These are phyloP conservation scores for Scheffersomyces illinoinensis DNA, from an alignment of 1,139 yeast genomes.

Conservation along the genomic window DNA sequence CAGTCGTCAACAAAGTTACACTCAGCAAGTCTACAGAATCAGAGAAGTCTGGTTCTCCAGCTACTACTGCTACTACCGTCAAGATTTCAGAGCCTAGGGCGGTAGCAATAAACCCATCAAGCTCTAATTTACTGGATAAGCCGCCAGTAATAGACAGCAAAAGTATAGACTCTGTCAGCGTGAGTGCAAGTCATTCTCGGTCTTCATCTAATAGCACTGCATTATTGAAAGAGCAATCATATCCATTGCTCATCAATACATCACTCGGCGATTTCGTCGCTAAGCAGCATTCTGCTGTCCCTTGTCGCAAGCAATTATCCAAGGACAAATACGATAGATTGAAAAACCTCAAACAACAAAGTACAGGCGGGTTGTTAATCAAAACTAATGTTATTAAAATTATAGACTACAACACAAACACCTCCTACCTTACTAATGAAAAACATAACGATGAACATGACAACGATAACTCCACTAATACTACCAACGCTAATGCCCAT, in stretches of 20 bases:
- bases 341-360: background rate
- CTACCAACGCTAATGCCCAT: background rate
- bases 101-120: background rate
- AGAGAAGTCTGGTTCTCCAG: background rate
- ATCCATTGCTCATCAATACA: slow-evolving; percentile 8
- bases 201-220: background rate
- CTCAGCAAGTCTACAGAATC: background rate
- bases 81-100: background rate
- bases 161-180: background rate
- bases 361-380: slow-evolving; percentile 1
- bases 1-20: background rate
- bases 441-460: background rate
- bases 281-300: slow-evolving; percentile 1
- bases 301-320: slow-evolving; percentile 1
- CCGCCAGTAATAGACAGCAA: background rate
- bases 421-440: slow-evolving; percentile 5
- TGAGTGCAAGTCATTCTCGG: background rate
- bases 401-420: slow-evolving; percentile 20
- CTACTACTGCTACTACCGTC: background rate
- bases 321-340: slow-evolving; percentile 5
- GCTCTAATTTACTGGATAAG: background rate
- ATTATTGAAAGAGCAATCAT: background rate
- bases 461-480: background rate
- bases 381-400: slow-evolving; percentile 8
- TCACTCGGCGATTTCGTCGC: slow-evolving; percentile 1